Percentiles rank a stretch among this genome's conserved stretches.
Conservation (phyloP, 352 stramenopile genomes). For the Phytopythium kandeliae region DNA sequence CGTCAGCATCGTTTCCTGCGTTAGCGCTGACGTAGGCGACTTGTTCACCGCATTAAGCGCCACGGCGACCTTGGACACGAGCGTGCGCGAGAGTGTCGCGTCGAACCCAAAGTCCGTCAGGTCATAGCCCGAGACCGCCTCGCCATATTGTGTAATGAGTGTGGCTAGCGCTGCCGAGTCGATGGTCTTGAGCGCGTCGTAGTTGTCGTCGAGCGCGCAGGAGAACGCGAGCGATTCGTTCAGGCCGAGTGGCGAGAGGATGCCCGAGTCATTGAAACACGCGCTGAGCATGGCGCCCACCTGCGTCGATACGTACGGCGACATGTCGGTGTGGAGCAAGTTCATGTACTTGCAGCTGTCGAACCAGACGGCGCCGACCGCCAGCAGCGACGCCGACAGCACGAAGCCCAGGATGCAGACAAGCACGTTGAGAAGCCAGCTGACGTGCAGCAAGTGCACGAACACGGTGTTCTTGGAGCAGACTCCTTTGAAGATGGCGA, state of each 20-base stretch:
- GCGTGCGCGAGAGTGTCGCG: constrained; percentile 33
- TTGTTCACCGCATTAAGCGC: constrained; percentile 18
- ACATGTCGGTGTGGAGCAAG: constrained; percentile 65
- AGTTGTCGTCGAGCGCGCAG: constrained; percentile 61
- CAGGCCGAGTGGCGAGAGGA: constrained; percentile 51
- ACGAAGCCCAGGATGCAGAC: constrained; percentile 81
- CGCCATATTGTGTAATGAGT: constrained; percentile 38
- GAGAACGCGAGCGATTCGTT: constrained; percentile 47
- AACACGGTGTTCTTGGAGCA: constrained; percentile 69
- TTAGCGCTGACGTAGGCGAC: constrained; percentile 19
- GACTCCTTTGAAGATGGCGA: constrained; percentile 70
- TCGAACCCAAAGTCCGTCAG: constrained; percentile 65
- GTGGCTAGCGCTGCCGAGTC: constrained; percentile 33
- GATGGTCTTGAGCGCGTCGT: constrained; percentile 28
- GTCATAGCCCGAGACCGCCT: constrained; percentile 40
- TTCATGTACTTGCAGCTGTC: constrained; percentile 82
- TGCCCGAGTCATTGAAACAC: constrained; percentile 66
- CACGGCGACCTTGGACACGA: constrained; percentile 33
- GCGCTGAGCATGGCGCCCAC: constrained; percentile 54
- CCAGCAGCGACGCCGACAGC: constrained; percentile 59
- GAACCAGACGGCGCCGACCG: constrained; percentile 72
- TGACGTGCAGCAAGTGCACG: constrained; percentile 74
- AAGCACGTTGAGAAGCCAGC: constrained; percentile 62
- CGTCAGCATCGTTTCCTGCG: constrained; percentile 50
- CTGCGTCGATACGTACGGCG: constrained; percentile 60